Evolutionary conservation across 768 basidiomycete species (phyloP), one percentile per base, ranked within the genome.

Genomic region (Boletales sp.): DNA sequence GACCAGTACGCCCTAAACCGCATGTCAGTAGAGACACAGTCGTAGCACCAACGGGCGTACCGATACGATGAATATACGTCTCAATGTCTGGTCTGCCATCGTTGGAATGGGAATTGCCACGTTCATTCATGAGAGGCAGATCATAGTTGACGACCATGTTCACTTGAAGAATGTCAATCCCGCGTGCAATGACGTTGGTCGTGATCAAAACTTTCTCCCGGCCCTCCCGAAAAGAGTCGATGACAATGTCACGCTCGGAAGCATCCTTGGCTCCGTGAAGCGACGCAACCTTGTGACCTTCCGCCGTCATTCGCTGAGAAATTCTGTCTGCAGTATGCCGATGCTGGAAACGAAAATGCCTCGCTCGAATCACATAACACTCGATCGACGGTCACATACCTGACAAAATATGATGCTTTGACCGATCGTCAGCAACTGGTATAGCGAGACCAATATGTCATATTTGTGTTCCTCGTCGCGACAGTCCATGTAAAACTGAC

Each of bases 141-240:
- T 97, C 94, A 64, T 98, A 99, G 72, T 98, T 98, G 69, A 99
- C 93, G n/a, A 98, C 95, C 94, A 99, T 94, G 76, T 97, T 99
- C 60, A 99, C 97, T 74, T 97, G 95, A 48, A 93, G 77, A 62
- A 99, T 97, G 62, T 99, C 97, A 72, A 99, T 98, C 38, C 97
- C 97, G 15, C 97, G 85, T 2, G 97, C 94, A 55, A 98, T 89
- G 63, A 99, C 97, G 69, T 99, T 99, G 35, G 97, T 99, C 45
- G 97, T 98, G 66, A 99, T 99, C 57, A 99, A 73, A 43, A 94
- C 94, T 69, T 99, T 99, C 66, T 93, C 93, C 58, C 86, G 87
- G 47, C 97, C 97, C 61, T 97, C 88, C 34, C 97, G 82, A 83
- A 98, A 99, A 29, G 83, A 84, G 66, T 98, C 94, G 60, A 99